These are phyloP conservation scores for Pinus albicaulis DNA, from an alignment of 75 land plant genomes.

Conservation along the genomic window DNA sequence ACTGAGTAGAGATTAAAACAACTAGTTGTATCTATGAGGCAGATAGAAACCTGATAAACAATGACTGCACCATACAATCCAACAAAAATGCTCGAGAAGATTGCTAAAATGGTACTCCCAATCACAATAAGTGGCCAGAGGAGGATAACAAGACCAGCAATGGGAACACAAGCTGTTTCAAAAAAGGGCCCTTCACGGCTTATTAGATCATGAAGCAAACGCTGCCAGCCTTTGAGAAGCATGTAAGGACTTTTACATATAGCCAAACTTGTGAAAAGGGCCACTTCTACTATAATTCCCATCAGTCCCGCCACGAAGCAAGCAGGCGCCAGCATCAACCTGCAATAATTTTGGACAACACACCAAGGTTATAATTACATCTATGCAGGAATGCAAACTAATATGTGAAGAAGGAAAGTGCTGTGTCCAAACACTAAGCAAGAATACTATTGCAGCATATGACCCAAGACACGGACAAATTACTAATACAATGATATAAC, in stretches of 20 bases:
- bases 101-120: constrained; percentile 50
- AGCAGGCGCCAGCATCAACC: constrained; percentile 71
- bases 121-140: constrained; percentile 87
- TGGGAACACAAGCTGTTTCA: constrained; percentile 84
- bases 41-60: constrained; percentile 72
- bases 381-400: not conserved
- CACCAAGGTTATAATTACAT: not conserved
- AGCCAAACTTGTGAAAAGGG: constrained; percentile 62
- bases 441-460: no score
- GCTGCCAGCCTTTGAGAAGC: constrained; percentile 84
- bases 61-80: constrained; percentile 71
- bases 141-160: constrained; percentile 83
- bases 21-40: constrained; percentile 3
- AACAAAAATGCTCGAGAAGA: constrained; percentile 68
- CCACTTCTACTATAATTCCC: constrained; percentile 78
- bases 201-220: constrained; percentile 56
- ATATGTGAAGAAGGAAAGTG: not conserved
- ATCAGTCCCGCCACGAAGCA: constrained; percentile 61
- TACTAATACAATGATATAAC: no score
- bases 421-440: no score
- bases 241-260: constrained; percentile 76
- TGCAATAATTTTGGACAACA: constrained; percentile 12
- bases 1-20: not conserved
- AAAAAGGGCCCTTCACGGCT: constrained; percentile 84
- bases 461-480: no score